phyloP scores from a whole-genome alignment of 2,329 filamentous ascomycete genomes.

The Fusarium liriodendri region DNA sequence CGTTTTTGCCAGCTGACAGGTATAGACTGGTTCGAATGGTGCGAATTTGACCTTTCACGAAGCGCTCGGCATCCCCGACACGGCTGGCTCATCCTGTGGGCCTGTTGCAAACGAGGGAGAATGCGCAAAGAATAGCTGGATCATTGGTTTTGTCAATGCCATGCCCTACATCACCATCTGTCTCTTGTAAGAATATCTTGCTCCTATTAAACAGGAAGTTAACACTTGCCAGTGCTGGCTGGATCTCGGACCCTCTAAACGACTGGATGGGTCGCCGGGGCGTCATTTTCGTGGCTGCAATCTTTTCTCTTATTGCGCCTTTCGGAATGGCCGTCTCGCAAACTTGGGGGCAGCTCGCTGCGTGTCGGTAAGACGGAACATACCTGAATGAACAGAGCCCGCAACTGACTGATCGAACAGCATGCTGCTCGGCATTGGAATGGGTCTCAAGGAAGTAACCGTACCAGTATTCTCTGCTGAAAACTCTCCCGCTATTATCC shows the following conservation, averaged over 20 bases:
- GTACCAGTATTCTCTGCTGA: slow-evolving; percentile 67
- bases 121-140: slow-evolving; percentile 63
- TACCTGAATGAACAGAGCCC: no score
- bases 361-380: slow-evolving; percentile 57
- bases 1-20: slow-evolving; percentile 47
- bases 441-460: slow-evolving; percentile 64
- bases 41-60: slow-evolving; percentile 69
- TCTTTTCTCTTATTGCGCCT: slow-evolving; percentile 71
- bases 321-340: slow-evolving; percentile 70
- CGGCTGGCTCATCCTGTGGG: slow-evolving; percentile 45
- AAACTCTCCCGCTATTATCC: slow-evolving; percentile 62
- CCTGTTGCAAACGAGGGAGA: slow-evolving; percentile 50
- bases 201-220: neutral
- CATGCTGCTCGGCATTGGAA: slow-evolving; percentile 67
- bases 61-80: slow-evolving; percentile 51
- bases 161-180: slow-evolving; percentile 56
- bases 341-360: slow-evolving; percentile 68
- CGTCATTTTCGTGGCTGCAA: slow-evolving; percentile 71
- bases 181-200: slow-evolving; percentile 52
- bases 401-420: slow-evolving; percentile 21
- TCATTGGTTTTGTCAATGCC: slow-evolving; percentile 70
- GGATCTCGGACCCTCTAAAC: slow-evolving; percentile 73
- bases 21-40: slow-evolving; percentile 68
- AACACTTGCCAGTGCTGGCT: slow-evolving; percentile 58
- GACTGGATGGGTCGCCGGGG: slow-evolving; percentile 68